Percentiles rank a stretch among this genome's conserved stretches.
Conservation (phyloP, 208 protist species). For the Porcisia hertigi region DNA sequence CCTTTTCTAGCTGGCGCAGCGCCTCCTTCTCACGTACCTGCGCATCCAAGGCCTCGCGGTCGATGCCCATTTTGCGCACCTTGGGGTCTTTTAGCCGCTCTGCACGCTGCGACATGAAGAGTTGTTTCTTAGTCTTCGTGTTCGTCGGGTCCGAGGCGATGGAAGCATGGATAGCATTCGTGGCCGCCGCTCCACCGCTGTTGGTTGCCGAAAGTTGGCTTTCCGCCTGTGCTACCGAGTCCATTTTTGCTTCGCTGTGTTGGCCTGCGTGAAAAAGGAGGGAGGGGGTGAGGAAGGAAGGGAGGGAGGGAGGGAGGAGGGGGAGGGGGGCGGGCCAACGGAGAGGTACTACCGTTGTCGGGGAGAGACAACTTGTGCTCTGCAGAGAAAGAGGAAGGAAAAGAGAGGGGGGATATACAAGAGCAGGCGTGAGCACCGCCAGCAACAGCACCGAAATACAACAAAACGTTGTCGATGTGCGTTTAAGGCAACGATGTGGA, state of each 20-base stretch:
- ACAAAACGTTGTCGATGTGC: neutral
- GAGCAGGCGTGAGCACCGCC: neutral
- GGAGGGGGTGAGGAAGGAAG: neutral
- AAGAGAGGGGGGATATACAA: neutral
- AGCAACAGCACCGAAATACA: neutral
- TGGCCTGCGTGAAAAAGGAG: neutral
- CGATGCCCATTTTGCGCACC: conserved; percentile 91
- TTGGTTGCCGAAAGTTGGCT: conserved; percentile 10
- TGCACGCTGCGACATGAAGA: conserved; percentile 88
- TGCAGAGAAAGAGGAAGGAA: neutral
- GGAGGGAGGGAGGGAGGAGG: neutral
- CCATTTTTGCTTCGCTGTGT: conserved; percentile 12
- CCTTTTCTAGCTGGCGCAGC: conserved; percentile 78
- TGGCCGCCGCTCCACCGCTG: conserved; percentile 7
- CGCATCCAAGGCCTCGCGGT: conserved; percentile 86
- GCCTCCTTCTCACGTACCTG: conserved; percentile 92
- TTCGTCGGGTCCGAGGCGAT: conserved; percentile 13
- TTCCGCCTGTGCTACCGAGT: conserved; percentile 18
- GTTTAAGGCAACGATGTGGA: neutral
- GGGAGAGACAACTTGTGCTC: neutral
- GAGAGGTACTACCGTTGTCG: neutral
- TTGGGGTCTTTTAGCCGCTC: conserved; percentile 92
- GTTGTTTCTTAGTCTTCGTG: conserved; percentile 71
- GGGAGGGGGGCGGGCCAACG: neutral
- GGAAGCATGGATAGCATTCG: neutral